phyloP scores from a whole-genome alignment of 2,329 filamentous ascomycete genomes.

The Alternaria sp. region DNA sequence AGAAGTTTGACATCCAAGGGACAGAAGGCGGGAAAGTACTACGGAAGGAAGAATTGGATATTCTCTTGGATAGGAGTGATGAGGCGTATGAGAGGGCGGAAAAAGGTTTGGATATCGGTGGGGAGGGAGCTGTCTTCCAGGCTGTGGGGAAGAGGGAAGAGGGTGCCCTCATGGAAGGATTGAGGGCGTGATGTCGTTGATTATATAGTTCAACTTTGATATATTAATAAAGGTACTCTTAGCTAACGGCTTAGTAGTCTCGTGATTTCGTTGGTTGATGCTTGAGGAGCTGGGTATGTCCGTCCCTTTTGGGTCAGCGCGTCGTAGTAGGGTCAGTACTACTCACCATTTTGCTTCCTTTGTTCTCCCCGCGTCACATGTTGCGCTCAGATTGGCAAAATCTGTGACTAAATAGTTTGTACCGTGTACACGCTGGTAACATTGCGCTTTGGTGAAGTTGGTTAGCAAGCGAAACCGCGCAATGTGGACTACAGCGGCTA shows the following conservation, averaged over 20 bases:
- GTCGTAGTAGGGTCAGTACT: neutral
- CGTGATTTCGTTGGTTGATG: neutral
- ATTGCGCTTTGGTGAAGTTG: neutral
- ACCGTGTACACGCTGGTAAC: neutral
- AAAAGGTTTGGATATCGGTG: conserved; percentile 76
- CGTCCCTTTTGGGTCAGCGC: neutral
- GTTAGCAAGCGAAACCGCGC: neutral
- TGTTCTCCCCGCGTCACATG: neutral
- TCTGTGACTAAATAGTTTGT: neutral
- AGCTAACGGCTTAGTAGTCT: neutral
- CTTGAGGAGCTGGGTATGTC: neutral
- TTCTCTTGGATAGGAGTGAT: conserved; percentile 77
- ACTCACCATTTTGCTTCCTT: neutral
- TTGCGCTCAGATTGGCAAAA: neutral
- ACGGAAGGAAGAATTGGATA: conserved; percentile 76
- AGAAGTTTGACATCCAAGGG: conserved; percentile 65
- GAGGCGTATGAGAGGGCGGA: conserved; percentile 77
- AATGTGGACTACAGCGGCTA: neutral
- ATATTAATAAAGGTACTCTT: neutral
- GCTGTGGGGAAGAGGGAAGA: conserved; percentile 81
- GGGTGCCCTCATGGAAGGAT: conserved; percentile 59
- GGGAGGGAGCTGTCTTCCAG: conserved; percentile 67
- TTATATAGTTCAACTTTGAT: neutral
- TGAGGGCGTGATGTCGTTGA: conserved; percentile 48
- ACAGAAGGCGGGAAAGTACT: conserved; percentile 72